Conservation (phyloP, 139 green algal genomes). For the Tetradesmus lagerheimii region DNA sequence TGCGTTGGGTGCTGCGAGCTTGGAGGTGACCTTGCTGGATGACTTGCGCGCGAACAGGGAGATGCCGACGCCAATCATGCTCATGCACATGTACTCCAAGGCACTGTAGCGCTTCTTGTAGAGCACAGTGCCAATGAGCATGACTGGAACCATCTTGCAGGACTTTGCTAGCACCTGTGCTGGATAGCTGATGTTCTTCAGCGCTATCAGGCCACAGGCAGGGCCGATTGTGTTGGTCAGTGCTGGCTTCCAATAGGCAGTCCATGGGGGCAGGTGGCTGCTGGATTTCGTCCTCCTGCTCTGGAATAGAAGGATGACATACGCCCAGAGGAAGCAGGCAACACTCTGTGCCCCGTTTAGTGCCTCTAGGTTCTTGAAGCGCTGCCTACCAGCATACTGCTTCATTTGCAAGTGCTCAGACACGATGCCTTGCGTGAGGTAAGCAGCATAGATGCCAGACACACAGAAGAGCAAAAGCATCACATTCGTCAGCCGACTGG, state of each 20-base stretch:
- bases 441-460: conserved; percentile 92
- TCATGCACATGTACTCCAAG: conserved; percentile 91
- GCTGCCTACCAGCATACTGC: conserved; percentile 73
- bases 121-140: conserved; percentile 94
- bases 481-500: background rate
- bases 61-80: conserved; percentile 86
- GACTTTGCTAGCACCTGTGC: conserved; percentile 96
- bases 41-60: conserved; percentile 77
- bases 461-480: conserved; percentile 73
- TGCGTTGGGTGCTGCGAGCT: conserved; percentile 88
- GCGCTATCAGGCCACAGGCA: conserved; percentile 88
- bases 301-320: conserved; percentile 63
- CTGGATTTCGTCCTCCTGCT: conserved; percentile 28
- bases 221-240: conserved; percentile 93
- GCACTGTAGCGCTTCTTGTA: conserved; percentile 84
- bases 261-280: conserved; percentile 55
- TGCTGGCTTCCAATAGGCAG: conserved; percentile 84
- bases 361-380: conserved; percentile 89
- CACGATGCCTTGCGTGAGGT: conserved; percentile 92
- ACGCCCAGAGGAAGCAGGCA: conserved; percentile 91
- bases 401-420: conserved; percentile 91
- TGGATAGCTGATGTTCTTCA: conserved; percentile 97
- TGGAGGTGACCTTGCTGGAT: conserved; percentile 69
- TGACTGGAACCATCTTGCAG: conserved; percentile 98
- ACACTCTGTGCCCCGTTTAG: conserved; percentile 90